Conservation (phyloP, 495 filamentous ascomycete species). For the Neurospora sp. region DNA sequence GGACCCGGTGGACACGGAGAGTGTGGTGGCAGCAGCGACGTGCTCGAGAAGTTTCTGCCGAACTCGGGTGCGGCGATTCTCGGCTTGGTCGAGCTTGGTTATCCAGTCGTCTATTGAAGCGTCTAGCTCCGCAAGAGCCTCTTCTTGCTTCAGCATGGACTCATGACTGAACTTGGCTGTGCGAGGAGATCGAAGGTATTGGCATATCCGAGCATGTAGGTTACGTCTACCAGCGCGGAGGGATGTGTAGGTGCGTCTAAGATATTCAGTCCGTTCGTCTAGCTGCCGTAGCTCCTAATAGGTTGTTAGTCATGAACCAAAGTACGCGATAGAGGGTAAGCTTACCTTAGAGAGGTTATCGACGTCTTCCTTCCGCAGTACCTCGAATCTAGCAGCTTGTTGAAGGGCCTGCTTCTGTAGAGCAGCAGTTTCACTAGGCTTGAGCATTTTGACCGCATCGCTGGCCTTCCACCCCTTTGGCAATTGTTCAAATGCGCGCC, state of each 20-base stretch:
- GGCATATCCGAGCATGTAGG: conserved; percentile 57
- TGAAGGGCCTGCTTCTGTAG: conserved; percentile 53
- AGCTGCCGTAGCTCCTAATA: conserved; percentile 53
- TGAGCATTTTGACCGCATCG: conserved; percentile 39
- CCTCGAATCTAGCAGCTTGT: conserved; percentile 56
- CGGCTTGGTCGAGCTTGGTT: conserved; percentile 60
- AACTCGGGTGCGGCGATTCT: conserved; percentile 57
- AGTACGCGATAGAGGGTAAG: neutral
- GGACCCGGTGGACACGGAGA: conserved; percentile 19
- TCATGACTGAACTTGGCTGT: conserved; percentile 56
- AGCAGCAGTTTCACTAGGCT: conserved; percentile 39
- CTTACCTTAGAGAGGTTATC: conserved; percentile 51
- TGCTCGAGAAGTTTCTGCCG: conserved; percentile 72
- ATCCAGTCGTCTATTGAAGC: conserved; percentile 69
- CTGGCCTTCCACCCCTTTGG: conserved; percentile 46
- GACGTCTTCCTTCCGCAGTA: conserved; percentile 57
- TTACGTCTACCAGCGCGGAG: conserved; percentile 56
- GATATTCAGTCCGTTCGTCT: conserved; percentile 64
- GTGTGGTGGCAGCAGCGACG: conserved; percentile 49
- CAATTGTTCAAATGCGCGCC: conserved; percentile 43
- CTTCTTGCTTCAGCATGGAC: conserved; percentile 62
- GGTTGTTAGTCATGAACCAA: neutral
- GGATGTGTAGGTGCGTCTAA: conserved; percentile 58
- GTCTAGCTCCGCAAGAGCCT: conserved; percentile 61
- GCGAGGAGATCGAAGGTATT: conserved; percentile 54